phyloP scores from a whole-genome alignment of 768 basidiomycete species.

The Lactarius psammicola region DNA sequence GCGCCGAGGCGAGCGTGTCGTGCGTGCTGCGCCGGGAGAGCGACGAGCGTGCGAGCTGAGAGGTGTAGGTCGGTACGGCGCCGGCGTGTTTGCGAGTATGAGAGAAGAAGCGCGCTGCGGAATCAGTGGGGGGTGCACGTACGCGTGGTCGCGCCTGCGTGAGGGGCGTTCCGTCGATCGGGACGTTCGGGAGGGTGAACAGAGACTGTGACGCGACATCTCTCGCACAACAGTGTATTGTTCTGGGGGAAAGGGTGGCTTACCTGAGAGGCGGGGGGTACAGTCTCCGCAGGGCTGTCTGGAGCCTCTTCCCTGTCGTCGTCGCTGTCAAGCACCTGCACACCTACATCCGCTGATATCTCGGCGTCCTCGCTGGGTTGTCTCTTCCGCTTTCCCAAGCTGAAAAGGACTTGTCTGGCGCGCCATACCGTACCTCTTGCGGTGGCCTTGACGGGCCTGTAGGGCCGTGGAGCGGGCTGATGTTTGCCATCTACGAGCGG shows the following conservation, averaged over 20 bases:
- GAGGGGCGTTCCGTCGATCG: conserved; percentile 11
- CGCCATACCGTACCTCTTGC: conserved; percentile 17
- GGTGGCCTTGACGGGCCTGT: conserved; percentile 8
- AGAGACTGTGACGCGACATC: neutral
- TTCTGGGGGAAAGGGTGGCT: neutral
- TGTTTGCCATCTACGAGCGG: conserved; percentile 20
- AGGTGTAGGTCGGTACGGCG: neutral
- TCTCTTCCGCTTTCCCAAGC: conserved; percentile 22
- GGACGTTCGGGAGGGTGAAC: conserved; percentile 17
- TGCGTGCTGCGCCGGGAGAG: neutral
- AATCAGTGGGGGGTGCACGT: neutral
- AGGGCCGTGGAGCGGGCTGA: conserved; percentile 19
- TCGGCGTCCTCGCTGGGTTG: conserved; percentile 6
- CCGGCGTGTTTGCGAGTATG: neutral
- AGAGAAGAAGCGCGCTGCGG: too few relatives aligned
- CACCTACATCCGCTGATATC: conserved; percentile 3
- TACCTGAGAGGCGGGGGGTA: neutral
- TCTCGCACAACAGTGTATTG: too few relatives aligned
- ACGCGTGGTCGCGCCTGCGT: conserved; percentile 1
- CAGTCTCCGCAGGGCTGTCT: neutral
- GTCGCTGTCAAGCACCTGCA: conserved; percentile 10
- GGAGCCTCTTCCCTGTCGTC: neutral
- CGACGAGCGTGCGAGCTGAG: neutral
- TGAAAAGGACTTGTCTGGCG: conserved; percentile 14
- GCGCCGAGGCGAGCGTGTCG: conserved; percentile 10